Conservation (phyloP, 176 grass and related monocot species). For the Poa annua region DNA sequence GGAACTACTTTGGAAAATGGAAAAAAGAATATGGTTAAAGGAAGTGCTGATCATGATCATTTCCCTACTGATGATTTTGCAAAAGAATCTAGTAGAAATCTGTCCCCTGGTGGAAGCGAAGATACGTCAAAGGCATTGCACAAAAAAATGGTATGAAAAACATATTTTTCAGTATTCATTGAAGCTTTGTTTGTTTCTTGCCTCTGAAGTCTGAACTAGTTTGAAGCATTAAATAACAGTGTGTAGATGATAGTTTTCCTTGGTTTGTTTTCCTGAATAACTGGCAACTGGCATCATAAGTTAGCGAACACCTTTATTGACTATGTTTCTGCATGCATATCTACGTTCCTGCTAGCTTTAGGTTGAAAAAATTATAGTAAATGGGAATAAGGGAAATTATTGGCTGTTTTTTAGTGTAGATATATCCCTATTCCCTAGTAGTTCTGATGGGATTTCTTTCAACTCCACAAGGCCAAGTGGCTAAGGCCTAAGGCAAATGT, state of each 20-base stretch:
- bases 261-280: neutral
- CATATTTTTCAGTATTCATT: slow-evolving; percentile 35
- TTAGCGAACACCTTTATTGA: neutral
- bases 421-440: slow-evolving; percentile 28
- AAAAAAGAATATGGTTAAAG: slow-evolving; percentile 50
- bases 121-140: slow-evolving; percentile 50
- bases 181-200: slow-evolving; percentile 35
- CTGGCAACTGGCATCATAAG: neutral
- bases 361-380: slow-evolving; percentile 16
- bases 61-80: slow-evolving; percentile 48
- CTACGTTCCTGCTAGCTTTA: slow-evolving; percentile 7
- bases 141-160: slow-evolving; percentile 59
- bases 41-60: slow-evolving; percentile 36
- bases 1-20: slow-evolving; percentile 54
- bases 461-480: slow-evolving; percentile 19
- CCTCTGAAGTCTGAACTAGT: neutral
- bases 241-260: slow-evolving; percentile 16
- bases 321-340: slow-evolving; percentile 9
- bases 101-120: slow-evolving; percentile 24
- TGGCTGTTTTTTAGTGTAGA: neutral
- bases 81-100: slow-evolving; percentile 44
- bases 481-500: slow-evolving; percentile 18
- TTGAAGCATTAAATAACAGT: slow-evolving; percentile 27
- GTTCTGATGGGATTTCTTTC: neutral
- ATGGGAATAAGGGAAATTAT: neutral